Conservation (phyloP, 1,284 basidiomycete species). For the Violaceomyces palustris region DNA sequence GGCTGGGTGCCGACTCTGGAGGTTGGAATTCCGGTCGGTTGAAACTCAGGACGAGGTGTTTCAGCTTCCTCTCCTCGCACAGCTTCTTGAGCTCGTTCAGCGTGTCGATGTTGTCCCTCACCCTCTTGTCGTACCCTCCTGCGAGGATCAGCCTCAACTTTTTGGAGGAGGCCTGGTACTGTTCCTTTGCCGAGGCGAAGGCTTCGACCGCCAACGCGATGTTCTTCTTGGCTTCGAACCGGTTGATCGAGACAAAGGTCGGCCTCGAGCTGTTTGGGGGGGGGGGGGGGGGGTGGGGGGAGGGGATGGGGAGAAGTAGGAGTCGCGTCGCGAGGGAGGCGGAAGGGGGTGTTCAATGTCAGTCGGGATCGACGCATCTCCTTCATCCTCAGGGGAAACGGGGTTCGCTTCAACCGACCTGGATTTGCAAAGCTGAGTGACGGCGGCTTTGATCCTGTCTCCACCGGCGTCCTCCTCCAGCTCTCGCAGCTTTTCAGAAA, state of each 20-base stretch:
- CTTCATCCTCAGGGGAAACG: no score
- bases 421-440: conserved; percentile 13
- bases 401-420: no score
- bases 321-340: conserved; percentile 4
- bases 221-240: conserved; percentile 96
- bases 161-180: conserved; percentile 12
- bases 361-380: not conserved
- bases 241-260: conserved; percentile 82
- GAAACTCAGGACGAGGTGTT: conserved; percentile 53
- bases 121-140: conserved; percentile 71
- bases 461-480: conserved; percentile 56
- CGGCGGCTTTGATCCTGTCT: conserved; percentile 9
- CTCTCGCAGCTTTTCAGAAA: conserved; percentile 17
- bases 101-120: conserved; percentile 68
- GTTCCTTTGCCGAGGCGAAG: conserved; percentile 59
- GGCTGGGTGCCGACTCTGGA: conserved; percentile 39
- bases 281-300: no score
- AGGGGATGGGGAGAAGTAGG: conserved; percentile 25
- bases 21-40: conserved; percentile 32
- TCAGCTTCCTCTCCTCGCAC: conserved; percentile 47
- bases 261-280: no score
- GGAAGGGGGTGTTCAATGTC: not conserved
- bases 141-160: conserved; percentile 34
- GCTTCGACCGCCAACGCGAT: conserved; percentile 72
- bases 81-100: conserved; percentile 39